A percentile compares a stretch with the other conserved stretches of the same genome.
These are phyloP conservation scores for Dimocarpus longan DNA, from an alignment of 345 rosid species.

Conservation along the genomic window DNA sequence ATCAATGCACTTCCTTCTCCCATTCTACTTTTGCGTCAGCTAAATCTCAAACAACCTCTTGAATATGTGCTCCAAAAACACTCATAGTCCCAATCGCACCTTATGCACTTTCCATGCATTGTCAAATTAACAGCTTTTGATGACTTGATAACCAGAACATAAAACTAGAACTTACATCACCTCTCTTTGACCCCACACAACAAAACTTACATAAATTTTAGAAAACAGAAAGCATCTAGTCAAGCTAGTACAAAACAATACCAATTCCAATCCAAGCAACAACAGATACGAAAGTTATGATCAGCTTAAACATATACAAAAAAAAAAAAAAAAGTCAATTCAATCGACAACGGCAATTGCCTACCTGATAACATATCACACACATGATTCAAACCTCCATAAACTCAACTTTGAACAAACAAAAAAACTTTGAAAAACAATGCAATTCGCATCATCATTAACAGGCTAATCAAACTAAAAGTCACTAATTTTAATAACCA, in stretches of 20 bases:
- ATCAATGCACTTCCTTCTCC: not conserved
- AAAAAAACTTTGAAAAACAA: not conserved
- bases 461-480: not conserved
- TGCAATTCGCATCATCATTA: not conserved
- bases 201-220: not conserved
- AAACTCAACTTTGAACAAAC: not conserved
- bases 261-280: not conserved
- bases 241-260: not conserved
- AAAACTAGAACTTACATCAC: not conserved
- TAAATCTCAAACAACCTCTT: not conserved
- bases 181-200: not conserved
- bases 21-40: not conserved
- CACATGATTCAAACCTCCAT: not conserved
- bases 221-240: not conserved
- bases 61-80: not conserved
- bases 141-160: not conserved
- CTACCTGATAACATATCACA: not conserved
- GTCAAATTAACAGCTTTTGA: not conserved
- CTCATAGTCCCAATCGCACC: not conserved
- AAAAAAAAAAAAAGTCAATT: not conserved
- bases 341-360: not conserved
- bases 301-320: not conserved
- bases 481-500: conserved; percentile 44
- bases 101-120: not conserved
- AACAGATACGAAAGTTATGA: not conserved